Evolutionary conservation across 371 early-diverging fungal genomes (phyloP).

Genomic region (Mucor irregularis): DNA sequence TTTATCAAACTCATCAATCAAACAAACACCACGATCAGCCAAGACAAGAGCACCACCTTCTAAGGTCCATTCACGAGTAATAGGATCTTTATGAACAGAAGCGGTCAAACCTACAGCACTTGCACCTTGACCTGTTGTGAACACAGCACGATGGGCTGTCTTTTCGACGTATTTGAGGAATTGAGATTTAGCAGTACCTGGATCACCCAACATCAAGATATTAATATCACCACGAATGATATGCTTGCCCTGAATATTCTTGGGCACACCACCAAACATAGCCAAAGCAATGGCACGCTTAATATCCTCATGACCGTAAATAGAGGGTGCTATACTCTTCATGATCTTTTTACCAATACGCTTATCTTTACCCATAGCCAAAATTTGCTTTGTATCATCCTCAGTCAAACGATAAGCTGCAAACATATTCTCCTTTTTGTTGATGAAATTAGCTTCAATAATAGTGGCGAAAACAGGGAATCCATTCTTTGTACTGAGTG

Average conservation of each 20-base stretch:
- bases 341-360: slow-evolving; percentile 87
- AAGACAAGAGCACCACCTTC: slow-evolving; percentile 99
- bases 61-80: slow-evolving; percentile 98
- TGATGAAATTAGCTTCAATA: slow-evolving; percentile 94
- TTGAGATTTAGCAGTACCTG: slow-evolving; percentile 99
- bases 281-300: slow-evolving; percentile 96
- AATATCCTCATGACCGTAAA: slow-evolving; percentile 98
- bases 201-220: slow-evolving; percentile 98
- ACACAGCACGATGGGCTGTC: slow-evolving; percentile 96
- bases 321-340: slow-evolving; percentile 97
- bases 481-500: slow-evolving; percentile 92
- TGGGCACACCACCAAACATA: slow-evolving; percentile 97
- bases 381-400: slow-evolving; percentile 90
- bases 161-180: slow-evolving; percentile 98
- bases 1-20: slow-evolving; percentile 99
- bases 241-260: slow-evolving; percentile 92
- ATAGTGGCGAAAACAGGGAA: slow-evolving; percentile 98
- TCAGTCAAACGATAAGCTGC: slow-evolving; percentile 85
- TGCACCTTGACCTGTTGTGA: slow-evolving; percentile 99
- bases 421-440: slow-evolving; percentile 87
- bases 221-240: slow-evolving; percentile 99
- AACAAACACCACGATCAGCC: slow-evolving; percentile 97
- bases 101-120: slow-evolving; percentile 99
- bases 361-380: slow-evolving; percentile 77
- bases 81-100: slow-evolving; percentile 95